Evolutionary conservation across 495 filamentous ascomycete species (phyloP), one percentile per base, ranked within the genome.

Genomic region (Daldinia grandis): DNA sequence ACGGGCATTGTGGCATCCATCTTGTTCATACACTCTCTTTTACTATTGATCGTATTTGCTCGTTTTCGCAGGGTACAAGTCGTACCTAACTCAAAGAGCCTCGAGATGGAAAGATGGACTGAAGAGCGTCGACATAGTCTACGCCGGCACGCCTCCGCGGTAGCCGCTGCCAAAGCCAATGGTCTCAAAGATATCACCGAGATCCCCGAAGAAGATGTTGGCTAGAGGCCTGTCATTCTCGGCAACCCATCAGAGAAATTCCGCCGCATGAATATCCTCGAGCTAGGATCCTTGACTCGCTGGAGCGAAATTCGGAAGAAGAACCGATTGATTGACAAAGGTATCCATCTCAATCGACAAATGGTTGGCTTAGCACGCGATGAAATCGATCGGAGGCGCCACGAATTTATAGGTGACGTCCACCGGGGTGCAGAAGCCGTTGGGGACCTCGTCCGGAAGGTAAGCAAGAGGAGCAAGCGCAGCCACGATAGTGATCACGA

Each of bases 251-350:
- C 83, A 24, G 85, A 88, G 24, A 88, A 85, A 73, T 87, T 85
- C 75, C 80, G 90, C 40, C 81, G 88, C 53, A 87, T 92, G 82
- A 91, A 86, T 66, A 75, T 91, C 28, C 80, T 92, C 50, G 90
- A 92, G 74, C 73, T 92, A 21, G 90, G 90, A 3, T 76, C 78
- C 21, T 74, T 89, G 80, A 88, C 82, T 44, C 78, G 90, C 30
- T 92, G 90, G 88, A 89, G 84, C 44, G 90, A 92, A 79, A 91
- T 92, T 73, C 81, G 90, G 67, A 84, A 83, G 74, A 86, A 87
- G 78, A 92, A 92, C 72, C 80, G 80, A 55, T 75, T 92, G 65
- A 81, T 89, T 35, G 83, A 87, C 69, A 69, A 80, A 71, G 71
- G 57, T 1, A 72, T 73, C 15, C 78, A 77, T 38, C 67, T 83